A percentile compares a stretch with the other conserved stretches of the same genome.
Conservation (phyloP, 2,329 filamentous ascomycete species). For the Chrysoporthe cubensis region DNA sequence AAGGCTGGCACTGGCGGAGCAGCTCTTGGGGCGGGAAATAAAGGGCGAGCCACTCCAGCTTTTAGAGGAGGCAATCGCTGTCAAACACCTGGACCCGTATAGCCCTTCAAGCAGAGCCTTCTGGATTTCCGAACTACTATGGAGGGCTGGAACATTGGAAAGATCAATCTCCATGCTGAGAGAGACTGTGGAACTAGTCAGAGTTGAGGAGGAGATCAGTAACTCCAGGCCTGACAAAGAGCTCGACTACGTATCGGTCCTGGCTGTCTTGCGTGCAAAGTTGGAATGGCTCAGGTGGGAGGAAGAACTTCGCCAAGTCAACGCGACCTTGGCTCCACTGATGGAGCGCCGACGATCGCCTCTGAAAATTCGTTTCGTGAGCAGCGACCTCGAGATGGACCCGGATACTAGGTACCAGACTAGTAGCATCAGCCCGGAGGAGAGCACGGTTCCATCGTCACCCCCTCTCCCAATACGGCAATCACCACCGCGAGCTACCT, state of each 20-base stretch:
- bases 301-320: constrained; percentile 6
- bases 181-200: constrained; percentile 1
- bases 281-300: constrained; percentile 14
- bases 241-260: constrained; percentile 1
- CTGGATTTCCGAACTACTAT: constrained; percentile 19
- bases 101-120: constrained; percentile 6
- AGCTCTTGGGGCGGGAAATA: background rate
- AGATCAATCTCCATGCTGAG: constrained; percentile 11
- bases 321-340: background rate
- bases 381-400: constrained; percentile 7
- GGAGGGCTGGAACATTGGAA: background rate
- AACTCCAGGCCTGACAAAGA: background rate
- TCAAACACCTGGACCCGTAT: constrained; percentile 1
- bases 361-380: constrained; percentile 2
- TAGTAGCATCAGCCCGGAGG: constrained; percentile 1
- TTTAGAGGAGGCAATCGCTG: background rate
- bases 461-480: background rate
- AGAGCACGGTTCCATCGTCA: background rate
- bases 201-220: background rate
- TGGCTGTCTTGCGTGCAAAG: constrained; percentile 8
- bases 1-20: constrained; percentile 17
- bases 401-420: background rate
- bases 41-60: background rate
- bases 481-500: background rate
- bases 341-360: background rate